Evolutionary conservation across 352 stramenopile genomes (phyloP), one percentile per base, ranked within the genome.

Genomic region (Phytophthora melonis): DNA sequence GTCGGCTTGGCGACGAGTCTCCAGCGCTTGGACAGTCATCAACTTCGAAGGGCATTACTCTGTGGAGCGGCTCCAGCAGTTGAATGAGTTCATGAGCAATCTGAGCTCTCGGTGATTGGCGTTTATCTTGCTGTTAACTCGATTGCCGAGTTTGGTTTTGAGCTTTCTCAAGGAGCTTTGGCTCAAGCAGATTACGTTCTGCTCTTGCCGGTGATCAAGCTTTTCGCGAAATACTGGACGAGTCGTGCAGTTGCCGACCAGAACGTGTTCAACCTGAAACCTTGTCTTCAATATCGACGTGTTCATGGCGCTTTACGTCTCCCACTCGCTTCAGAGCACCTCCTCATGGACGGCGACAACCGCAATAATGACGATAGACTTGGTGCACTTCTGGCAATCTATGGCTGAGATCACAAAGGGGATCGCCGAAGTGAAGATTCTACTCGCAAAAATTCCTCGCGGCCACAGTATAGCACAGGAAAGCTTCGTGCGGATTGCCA

Each of bases 281-380:
- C 34, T 74, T 1, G 66, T 74, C 3, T 78, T 78, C 19, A 78
- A 66, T 45, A 62, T 82, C 9, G 75, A 82, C 45, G 64, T 79
- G 18, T 79, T 77, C 45, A 77, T 68, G n/a, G 50, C 75, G n/a
- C 52, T 81, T 4, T 81, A 73, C 36, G 50, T 81, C 5, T 70
- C 71, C 7, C 64, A 61, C 53, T 71, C 63, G 7, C 71, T 79
- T 45, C 67, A 79, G 36, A 68, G 43, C 23, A 45, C 67, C 5
- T 69, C 65, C 6, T 77, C 75, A 5, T 55, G 49, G 49, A 30
- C 21, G 27, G 16, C 21, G 10, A 55, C 49, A 14, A 32, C 16
- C 4, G 25, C 34, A 21, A 54, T 63, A 14, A 54, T 63, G 57
- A 25, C 36, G 21, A 11, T 63, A 9, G 57, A 63, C 5, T 0